Conservation (phyloP, 495 filamentous ascomycete genomes). For the Paragyromitra xinjiangensis region DNA sequence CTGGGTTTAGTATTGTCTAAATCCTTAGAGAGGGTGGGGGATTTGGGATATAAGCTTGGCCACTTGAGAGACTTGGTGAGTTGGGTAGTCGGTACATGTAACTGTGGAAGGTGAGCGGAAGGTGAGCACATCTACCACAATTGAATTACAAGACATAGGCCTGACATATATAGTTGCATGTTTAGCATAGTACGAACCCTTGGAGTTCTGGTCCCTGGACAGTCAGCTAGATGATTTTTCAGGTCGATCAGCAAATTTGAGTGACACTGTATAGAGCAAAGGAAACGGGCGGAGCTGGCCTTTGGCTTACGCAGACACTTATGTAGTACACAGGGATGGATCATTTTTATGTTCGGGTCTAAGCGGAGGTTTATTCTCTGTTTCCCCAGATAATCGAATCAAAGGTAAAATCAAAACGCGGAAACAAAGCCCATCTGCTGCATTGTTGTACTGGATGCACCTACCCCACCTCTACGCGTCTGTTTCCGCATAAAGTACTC, state of each 20-base stretch:
- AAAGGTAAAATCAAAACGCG: constrained; percentile 1
- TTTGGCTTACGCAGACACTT: background rate
- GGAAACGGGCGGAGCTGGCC: background rate
- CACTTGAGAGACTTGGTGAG: too few species aligned
- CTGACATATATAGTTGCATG: too few species aligned
- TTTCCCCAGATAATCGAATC: constrained; percentile 9
- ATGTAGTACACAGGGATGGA: background rate
- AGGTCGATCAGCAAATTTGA: background rate
- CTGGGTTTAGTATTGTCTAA: background rate
- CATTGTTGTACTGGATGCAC: constrained; percentile 4
- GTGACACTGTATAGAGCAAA: background rate
- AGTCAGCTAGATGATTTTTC: too few species aligned
- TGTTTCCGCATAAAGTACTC: background rate
- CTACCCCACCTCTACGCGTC: constrained; percentile 22
- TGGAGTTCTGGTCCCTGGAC: too few species aligned
- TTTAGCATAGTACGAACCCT: too few species aligned
- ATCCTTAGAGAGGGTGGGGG: too few species aligned
- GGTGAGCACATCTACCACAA: too few species aligned
- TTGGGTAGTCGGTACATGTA: too few species aligned
- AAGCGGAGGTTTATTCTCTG: constrained; percentile 14
- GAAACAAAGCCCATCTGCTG: constrained; percentile 11
- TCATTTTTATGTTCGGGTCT: background rate
- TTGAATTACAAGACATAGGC: too few species aligned
- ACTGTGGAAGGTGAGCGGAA: too few species aligned
- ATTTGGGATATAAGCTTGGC: too few species aligned